phyloP scores from a whole-genome alignment of 805 yeast species.

The Saturnispora kantuleensis region DNA sequence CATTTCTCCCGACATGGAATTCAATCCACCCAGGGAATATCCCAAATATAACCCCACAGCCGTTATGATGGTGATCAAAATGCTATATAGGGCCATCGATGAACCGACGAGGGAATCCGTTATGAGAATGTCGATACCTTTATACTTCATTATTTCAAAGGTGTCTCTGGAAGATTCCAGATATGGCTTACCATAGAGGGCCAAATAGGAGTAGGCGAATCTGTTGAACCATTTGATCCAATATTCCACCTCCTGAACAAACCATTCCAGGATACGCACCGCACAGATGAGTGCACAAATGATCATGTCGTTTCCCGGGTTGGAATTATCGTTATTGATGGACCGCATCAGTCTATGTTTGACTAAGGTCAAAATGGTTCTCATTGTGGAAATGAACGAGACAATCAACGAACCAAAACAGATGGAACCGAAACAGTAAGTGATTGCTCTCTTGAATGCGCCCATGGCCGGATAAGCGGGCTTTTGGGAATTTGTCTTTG shows the following conservation, averaged over 20 bases:
- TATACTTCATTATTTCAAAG: conserved; percentile 62
- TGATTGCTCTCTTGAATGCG: conserved; percentile 65
- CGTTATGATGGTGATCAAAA: conserved; percentile 45
- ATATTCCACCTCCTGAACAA: conserved; percentile 27
- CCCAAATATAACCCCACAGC: conserved; percentile 19
- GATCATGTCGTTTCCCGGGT: conserved; percentile 37
- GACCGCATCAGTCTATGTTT: conserved; percentile 30
- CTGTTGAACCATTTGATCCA: conserved; percentile 75
- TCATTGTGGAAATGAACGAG: conserved; percentile 57
- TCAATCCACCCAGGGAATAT: not conserved
- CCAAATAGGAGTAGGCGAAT: conserved; percentile 80
- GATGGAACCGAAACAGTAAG: conserved; percentile 83
- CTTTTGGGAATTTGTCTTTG: conserved; percentile 28
- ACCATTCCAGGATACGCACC: conserved; percentile 58
- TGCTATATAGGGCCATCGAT: conserved; percentile 65
- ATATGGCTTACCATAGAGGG: conserved; percentile 77
- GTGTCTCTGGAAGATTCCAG: conserved; percentile 72
- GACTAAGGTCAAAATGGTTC: conserved; percentile 42
- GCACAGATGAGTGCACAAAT: conserved; percentile 40
- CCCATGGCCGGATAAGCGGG: conserved; percentile 76
- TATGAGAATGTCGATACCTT: conserved; percentile 77
- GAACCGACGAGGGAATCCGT: conserved; percentile 77
- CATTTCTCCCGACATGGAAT: conserved; percentile 20
- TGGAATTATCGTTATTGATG: conserved; percentile 36
- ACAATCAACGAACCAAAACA: conserved; percentile 75